A percentile compares a stretch with the other conserved stretches of the same genome.
Evolutionary conservation across 2,329 filamentous ascomycete genomes (phyloP).

Genomic region (Zymoseptoria pseudotritici): DNA sequence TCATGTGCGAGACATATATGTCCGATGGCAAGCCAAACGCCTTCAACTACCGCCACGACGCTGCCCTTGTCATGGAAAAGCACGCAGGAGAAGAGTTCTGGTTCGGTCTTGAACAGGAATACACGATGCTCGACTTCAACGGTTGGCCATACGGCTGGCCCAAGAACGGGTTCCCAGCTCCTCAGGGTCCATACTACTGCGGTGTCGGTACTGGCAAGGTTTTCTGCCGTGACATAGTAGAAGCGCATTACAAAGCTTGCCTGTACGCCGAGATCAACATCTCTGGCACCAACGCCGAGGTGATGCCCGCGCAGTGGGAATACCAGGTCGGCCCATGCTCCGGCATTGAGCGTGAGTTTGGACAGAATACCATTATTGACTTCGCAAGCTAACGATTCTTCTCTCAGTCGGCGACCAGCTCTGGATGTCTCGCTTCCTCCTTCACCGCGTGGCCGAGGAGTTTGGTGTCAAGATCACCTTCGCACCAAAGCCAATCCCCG

Average conservation of each 20-base stretch:
- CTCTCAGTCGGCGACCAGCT: conserved; percentile 81
- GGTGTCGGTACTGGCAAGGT: conserved; percentile 97
- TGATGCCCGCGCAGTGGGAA: conserved; percentile 97
- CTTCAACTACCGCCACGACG: conserved; percentile 95
- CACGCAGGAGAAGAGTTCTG: conserved; percentile 79
- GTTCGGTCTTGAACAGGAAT: conserved; percentile 98
- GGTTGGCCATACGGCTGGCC: conserved; percentile 92
- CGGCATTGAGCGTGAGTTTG: conserved; percentile 67
- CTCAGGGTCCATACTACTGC: conserved; percentile 94
- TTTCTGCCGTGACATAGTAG: conserved; percentile 95
- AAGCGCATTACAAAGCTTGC: conserved; percentile 87
- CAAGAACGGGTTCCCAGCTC: conserved; percentile 78
- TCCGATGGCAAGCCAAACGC: conserved; percentile 93
- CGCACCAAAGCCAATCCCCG: conserved; percentile 89
- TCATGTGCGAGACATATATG: conserved; percentile 92
- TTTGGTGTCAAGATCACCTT: conserved; percentile 94
- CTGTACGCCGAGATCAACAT: conserved; percentile 87
- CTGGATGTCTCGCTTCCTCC: conserved; percentile 85
- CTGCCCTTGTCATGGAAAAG: conserved; percentile 79
- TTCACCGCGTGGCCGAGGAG: conserved; percentile 87
- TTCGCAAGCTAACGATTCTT: conserved; percentile 2
- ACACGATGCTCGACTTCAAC: conserved; percentile 80
- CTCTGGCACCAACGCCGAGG: conserved; percentile 97
- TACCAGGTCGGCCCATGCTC: conserved; percentile 89
- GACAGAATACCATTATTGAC: background rate